Evolutionary conservation across 2,329 filamentous ascomycete genomes (phyloP).

Genomic region (Colletotrichum plurivorum): DNA sequence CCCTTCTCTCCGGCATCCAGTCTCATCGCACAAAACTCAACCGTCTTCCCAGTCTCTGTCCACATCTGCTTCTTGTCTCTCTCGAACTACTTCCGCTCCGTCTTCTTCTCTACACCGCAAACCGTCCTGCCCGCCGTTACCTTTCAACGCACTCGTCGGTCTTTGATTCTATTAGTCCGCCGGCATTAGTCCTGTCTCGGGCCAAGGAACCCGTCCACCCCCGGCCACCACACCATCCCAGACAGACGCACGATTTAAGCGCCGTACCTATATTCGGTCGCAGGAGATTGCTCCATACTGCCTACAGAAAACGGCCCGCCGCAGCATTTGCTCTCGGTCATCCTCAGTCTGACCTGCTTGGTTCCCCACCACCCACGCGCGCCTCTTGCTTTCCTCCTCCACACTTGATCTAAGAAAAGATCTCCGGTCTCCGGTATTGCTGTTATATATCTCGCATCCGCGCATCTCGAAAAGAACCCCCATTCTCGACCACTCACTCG

Average conservation of each 20-base stretch:
- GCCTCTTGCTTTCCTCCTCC: too few species aligned
- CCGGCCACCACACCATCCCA: conserved; percentile 1
- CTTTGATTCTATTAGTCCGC: conserved; percentile 22
- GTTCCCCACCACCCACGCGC: conserved; percentile 2
- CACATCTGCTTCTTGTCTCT: neutral
- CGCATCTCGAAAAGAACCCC: neutral
- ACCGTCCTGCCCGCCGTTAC: neutral
- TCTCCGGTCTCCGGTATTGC: conserved; percentile 29
- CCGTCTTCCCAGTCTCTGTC: neutral
- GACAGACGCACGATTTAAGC: conserved; percentile 33
- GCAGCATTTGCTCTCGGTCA: conserved; percentile 3
- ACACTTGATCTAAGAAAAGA: conserved; percentile 36
- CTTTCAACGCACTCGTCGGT: conserved; percentile 1
- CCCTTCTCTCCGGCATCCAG: conserved; percentile 6
- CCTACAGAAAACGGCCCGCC: conserved; percentile 30
- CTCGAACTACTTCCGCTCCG: neutral
- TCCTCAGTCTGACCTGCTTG: conserved; percentile 8
- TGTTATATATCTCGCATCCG: conserved; percentile 29
- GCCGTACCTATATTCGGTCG: conserved; percentile 37
- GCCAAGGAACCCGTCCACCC: conserved; percentile 4
- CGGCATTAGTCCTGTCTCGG: conserved; percentile 38
- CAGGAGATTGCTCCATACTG: conserved; percentile 31
- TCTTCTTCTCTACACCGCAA: neutral
- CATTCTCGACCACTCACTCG: neutral
- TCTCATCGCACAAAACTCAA: conserved; percentile 22